Evolutionary conservation across 1,284 basidiomycete genomes (phyloP), one percentile per base, ranked within the genome.

Genomic region (Xerocomus amazonicus): DNA sequence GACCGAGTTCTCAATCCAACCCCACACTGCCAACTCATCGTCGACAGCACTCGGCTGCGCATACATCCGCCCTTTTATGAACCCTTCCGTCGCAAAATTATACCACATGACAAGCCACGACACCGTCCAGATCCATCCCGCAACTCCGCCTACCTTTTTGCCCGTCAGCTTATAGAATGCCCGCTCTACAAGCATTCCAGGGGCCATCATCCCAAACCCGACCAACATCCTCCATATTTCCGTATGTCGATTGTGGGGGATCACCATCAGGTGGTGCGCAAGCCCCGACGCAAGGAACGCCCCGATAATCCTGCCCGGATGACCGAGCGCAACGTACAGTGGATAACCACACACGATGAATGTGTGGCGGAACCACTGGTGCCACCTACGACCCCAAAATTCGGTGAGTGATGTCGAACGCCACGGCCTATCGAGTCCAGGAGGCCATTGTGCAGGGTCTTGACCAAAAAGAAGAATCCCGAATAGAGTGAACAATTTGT

Each of bases 341-440:
- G 34, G 34, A 17, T 36, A 19, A 5, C n/a, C 34, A 17, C 16
- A n/a, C 9, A 17, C 14, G 16, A 36, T 13, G n/a, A 36, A 36
- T n/a, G 16, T 19, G 34, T 17, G 34, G 5, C 34, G 34, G 16
- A 16, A 36, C 6, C 61, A 42, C 49, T 73, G 70, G 48, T 77
- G 76, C 76, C 63, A 81, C 39, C 54, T 73, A 63, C 53, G 65
- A 49, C 50, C 65, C 77, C 75, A 77, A 52, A 75, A 71, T 3
- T 73, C 65, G 10, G 52, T 53, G 27, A 78, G 50, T 0, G 71
- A 74, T 2, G 65, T 65, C 1, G 69, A 53, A 3, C 34, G 39
- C 68, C 34, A 36, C 3, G 34, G 34, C 9, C 6, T 48, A 9
- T 68, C 59, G 39, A 71, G 76, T 28, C 65, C 28, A 5, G 70